A percentile compares a stretch with the other conserved stretches of the same genome.
Evolutionary conservation across 371 early-diverging fungal genomes (phyloP).

Genomic region (Syncephalastrum monosporum): DNA sequence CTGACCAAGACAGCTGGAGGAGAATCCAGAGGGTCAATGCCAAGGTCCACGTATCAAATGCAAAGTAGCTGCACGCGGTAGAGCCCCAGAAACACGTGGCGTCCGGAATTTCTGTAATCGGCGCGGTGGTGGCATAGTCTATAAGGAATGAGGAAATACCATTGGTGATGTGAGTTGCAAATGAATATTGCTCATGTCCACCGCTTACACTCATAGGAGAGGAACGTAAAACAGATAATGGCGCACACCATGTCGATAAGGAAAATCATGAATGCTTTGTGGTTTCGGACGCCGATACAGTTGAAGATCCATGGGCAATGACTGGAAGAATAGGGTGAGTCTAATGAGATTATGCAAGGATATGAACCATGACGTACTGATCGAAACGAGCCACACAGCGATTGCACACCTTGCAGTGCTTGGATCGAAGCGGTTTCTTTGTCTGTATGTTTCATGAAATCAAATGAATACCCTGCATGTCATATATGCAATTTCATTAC

Average conservation of each 20-base stretch:
- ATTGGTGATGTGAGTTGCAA: neutral
- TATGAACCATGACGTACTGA: conserved; percentile 63
- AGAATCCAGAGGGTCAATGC: conserved; percentile 67
- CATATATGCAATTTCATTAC: conserved; percentile 18
- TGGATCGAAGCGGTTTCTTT: conserved; percentile 90
- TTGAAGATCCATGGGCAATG: conserved; percentile 98
- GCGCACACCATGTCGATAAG: conserved; percentile 58
- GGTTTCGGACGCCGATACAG: conserved; percentile 86
- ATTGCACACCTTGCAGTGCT: conserved; percentile 97
- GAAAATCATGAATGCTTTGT: conserved; percentile 82
- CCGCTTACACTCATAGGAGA: conserved; percentile 68
- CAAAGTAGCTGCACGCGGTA: conserved; percentile 69
- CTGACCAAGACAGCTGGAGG: conserved; percentile 81
- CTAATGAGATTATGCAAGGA: conserved; percentile 1
- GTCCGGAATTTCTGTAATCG: conserved; percentile 38
- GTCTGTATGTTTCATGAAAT: conserved; percentile 30
- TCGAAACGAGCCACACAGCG: conserved; percentile 98
- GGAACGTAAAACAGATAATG: conserved; percentile 56
- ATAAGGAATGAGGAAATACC: neutral
- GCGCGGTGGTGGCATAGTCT: conserved; percentile 21
- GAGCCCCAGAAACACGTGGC: conserved; percentile 60
- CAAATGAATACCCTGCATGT: neutral
- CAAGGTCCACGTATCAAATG: conserved; percentile 73
- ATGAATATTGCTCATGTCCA: neutral
- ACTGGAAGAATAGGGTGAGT: conserved; percentile 25